Evolutionary conservation across 2,329 filamentous ascomycete species (phyloP).

Genomic region (Periconia macrospinosa): DNA sequence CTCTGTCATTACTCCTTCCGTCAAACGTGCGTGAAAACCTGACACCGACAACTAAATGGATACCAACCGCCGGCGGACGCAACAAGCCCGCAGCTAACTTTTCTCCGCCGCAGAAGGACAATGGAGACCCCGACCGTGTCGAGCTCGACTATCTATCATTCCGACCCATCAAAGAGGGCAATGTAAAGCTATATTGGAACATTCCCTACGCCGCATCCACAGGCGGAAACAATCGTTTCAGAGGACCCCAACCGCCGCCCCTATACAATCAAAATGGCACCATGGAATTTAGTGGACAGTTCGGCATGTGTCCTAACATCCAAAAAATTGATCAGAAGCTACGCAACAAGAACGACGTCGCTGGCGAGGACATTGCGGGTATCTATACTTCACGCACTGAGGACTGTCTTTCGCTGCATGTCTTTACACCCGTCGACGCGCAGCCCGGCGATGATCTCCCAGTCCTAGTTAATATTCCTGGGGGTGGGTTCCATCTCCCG

Average conservation of each 20-base stretch:
- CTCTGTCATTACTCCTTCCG: neutral
- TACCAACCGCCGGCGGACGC: neutral
- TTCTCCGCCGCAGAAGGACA: neutral
- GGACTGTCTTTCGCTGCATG: slow-evolving; percentile 49
- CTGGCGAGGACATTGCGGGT: slow-evolving; percentile 27
- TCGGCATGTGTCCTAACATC: slow-evolving; percentile 39
- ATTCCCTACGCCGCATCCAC: slow-evolving; percentile 37
- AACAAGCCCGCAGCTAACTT: neutral
- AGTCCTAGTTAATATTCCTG: slow-evolving; percentile 51
- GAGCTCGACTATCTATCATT: slow-evolving; percentile 35
- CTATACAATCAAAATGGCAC: slow-evolving; percentile 25
- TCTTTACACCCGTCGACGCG: slow-evolving; percentile 36
- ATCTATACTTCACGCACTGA: slow-evolving; percentile 29
- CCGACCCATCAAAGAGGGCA: slow-evolving; percentile 30
- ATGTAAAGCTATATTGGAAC: slow-evolving; percentile 35
- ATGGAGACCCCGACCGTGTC: slow-evolving; percentile 29
- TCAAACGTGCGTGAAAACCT: neutral
- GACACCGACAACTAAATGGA: neutral
- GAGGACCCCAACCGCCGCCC: slow-evolving; percentile 34
- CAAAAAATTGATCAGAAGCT: slow-evolving; percentile 33
- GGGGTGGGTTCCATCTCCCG: slow-evolving; percentile 46
- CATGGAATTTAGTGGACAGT: slow-evolving; percentile 30
- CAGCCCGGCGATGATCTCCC: slow-evolving; percentile 36
- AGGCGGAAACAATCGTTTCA: slow-evolving; percentile 31
- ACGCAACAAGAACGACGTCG: slow-evolving; percentile 30